Conservation (phyloP, 2,329 filamentous ascomycete species). For the Ampelomyces quisqualis region DNA sequence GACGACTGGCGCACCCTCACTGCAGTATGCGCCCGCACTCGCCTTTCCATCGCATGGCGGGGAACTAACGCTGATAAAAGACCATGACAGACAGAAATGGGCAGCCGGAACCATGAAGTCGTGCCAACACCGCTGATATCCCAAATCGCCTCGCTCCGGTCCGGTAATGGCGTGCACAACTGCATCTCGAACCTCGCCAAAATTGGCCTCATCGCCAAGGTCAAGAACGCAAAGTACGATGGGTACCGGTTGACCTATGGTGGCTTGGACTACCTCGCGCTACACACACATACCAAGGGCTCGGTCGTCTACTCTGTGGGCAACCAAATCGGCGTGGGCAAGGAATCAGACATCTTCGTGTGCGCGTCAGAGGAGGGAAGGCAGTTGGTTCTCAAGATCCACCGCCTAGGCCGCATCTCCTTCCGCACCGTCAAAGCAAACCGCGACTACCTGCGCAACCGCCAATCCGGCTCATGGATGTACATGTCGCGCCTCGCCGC, state of each 20-base stretch:
- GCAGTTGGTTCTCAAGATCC: conserved; percentile 90
- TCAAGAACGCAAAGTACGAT: conserved; percentile 96
- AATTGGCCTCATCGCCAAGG: conserved; percentile 81
- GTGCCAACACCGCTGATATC: conserved; percentile 89
- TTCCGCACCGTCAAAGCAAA: conserved; percentile 96
- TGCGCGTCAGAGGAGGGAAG: conserved; percentile 76
- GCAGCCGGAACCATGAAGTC: conserved; percentile 94
- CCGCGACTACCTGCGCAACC: conserved; percentile 87
- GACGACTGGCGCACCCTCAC: conserved; percentile 96
- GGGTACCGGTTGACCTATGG: conserved; percentile 96
- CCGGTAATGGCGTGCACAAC: conserved; percentile 73
- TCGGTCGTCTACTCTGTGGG: conserved; percentile 88
- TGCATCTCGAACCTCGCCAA: conserved; percentile 92
- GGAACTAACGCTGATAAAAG: conserved; percentile 42
- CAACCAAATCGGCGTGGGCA: conserved; percentile 91
- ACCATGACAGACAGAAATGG: conserved; percentile 74
- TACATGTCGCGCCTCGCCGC: conserved; percentile 92
- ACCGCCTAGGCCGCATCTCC: conserved; percentile 90
- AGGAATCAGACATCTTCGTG: conserved; percentile 96
- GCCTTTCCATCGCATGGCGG: conserved; percentile 23
- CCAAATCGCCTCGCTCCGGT: conserved; percentile 75
- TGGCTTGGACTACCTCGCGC: conserved; percentile 93
- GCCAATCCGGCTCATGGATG: conserved; percentile 88
- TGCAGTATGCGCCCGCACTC: conserved; percentile 60
- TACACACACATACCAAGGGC: conserved; percentile 81